A percentile compares a stretch with the other conserved stretches of the same genome.
Evolutionary conservation across 306 rosid species (phyloP).

Genomic region (Prunus mume): DNA sequence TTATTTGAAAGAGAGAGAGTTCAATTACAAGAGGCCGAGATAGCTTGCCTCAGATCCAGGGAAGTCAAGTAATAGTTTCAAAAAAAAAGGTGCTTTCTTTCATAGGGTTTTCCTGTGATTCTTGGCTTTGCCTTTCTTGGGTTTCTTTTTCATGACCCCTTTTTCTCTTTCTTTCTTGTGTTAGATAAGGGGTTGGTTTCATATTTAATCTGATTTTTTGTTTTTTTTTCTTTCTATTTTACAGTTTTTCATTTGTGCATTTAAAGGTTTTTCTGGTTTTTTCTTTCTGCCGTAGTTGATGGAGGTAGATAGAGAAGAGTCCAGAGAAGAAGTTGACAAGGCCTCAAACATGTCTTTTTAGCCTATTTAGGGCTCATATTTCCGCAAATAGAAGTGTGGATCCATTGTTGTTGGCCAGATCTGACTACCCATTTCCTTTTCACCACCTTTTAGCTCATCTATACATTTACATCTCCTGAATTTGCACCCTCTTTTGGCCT

Average conservation of each 20-base stretch:
- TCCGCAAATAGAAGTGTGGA: constrained; percentile 49
- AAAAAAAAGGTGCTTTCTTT: constrained; percentile 46
- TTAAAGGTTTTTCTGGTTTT: constrained; percentile 46
- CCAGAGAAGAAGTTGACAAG: constrained; percentile 44
- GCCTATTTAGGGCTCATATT: constrained; percentile 32
- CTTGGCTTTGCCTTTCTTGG: constrained; percentile 55
- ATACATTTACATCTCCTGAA: constrained; percentile 42
- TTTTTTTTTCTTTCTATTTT: constrained; percentile 3
- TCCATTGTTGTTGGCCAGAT: constrained; percentile 81
- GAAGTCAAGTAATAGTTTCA: constrained; percentile 38
- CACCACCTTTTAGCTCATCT: constrained; percentile 47
- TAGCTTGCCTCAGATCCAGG: constrained; percentile 96
- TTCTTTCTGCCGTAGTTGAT: constrained; percentile 48
- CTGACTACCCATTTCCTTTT: constrained; percentile 57
- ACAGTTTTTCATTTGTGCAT: constrained; percentile 17
- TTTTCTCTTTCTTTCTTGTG: constrained; percentile 48
- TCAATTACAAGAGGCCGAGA: constrained; percentile 47
- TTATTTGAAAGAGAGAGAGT: constrained; percentile 36
- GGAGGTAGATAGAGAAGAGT: constrained; percentile 43
- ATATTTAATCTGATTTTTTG: constrained; percentile 26
- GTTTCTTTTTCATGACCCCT: constrained; percentile 69
- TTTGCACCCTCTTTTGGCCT: constrained; percentile 28
- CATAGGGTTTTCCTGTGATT: constrained; percentile 79
- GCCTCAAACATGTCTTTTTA: constrained; percentile 28
- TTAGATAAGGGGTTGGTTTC: constrained; percentile 52